A percentile compares a stretch with the other conserved stretches of the same genome.
Evolutionary conservation across 371 early-diverging fungal genomes (phyloP).

Genomic region (Actinomortierella ambigua): DNA sequence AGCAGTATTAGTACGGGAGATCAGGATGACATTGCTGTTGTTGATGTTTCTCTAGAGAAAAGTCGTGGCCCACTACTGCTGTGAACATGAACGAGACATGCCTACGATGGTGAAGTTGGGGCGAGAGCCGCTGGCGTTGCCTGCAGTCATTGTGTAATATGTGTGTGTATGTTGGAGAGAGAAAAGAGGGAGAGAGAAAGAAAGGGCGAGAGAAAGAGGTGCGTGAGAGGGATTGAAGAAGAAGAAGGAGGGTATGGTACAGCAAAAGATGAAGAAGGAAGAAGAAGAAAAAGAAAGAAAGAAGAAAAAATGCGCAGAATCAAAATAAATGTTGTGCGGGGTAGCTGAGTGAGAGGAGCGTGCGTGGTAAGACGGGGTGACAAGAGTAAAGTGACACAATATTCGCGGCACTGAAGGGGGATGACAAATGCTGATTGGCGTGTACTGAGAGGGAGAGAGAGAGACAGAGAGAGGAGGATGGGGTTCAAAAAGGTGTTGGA

Average conservation of each 20-base stretch:
- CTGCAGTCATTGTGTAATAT: conserved; percentile 47
- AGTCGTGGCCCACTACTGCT: too few species aligned
- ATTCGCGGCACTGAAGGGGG: background rate
- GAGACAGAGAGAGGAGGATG: background rate
- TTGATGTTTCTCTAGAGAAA: too few species aligned
- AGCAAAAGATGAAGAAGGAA: background rate
- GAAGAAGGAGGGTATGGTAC: background rate
- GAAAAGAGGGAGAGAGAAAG: conserved; percentile 4
- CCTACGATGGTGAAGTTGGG: conserved; percentile 59
- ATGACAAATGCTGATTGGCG: background rate
- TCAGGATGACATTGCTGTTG: too few species aligned
- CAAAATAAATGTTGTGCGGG: conserved; percentile 11
- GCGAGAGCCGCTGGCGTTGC: conserved; percentile 43
- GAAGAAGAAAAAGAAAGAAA: conserved; percentile 8
- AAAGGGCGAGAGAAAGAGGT: conserved; percentile 12
- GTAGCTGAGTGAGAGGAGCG: conserved; percentile 1
- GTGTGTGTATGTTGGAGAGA: conserved; percentile 7
- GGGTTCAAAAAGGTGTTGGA: background rate
- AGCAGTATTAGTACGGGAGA: background rate
- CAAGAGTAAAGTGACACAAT: too few species aligned
- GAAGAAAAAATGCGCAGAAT: conserved; percentile 12
- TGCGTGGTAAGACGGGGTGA: too few species aligned
- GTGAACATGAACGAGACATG: conserved; percentile 27
- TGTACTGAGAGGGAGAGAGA: background rate
- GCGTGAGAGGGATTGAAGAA: background rate